Conservation (phyloP, 2,329 filamentous ascomycete genomes). For the Colletotrichum cuscutae region DNA sequence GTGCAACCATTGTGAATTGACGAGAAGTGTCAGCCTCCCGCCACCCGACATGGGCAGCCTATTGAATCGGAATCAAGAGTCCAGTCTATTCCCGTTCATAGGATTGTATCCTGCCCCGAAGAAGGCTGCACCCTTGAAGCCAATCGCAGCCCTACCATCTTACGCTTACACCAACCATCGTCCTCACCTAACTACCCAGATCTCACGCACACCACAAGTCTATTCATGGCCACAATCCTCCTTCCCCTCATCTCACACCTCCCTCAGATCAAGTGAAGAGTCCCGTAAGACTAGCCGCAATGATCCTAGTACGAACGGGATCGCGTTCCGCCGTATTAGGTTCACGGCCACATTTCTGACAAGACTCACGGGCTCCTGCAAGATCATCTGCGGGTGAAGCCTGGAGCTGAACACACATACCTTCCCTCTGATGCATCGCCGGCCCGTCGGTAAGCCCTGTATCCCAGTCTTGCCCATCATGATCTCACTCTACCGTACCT, state of each 20-base stretch:
- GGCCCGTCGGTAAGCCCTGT: background rate
- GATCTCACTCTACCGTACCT: background rate
- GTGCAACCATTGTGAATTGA: background rate
- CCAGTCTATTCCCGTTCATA: background rate
- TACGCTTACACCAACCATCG: background rate
- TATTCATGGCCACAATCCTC: background rate
- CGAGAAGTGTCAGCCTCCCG: background rate
- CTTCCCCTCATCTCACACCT: background rate
- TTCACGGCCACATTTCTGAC: background rate
- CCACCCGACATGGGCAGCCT: background rate
- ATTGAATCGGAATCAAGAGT: background rate
- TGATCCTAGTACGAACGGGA: background rate
- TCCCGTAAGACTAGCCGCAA: background rate
- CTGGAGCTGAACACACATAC: background rate
- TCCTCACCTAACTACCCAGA: background rate
- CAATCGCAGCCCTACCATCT: background rate
- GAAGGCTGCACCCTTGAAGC: background rate
- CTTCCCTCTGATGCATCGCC: background rate
- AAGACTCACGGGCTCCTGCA: slow-evolving; percentile 13
- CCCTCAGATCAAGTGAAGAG: background rate
- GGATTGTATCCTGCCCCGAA: background rate
- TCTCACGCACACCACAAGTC: background rate
- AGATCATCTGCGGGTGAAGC: background rate
- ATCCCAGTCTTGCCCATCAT: background rate
- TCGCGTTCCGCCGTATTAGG: background rate